These are phyloP conservation scores for Calonectria multiphialidica DNA, from an alignment of 2,329 filamentous ascomycete genomes.

Conservation along the genomic window DNA sequence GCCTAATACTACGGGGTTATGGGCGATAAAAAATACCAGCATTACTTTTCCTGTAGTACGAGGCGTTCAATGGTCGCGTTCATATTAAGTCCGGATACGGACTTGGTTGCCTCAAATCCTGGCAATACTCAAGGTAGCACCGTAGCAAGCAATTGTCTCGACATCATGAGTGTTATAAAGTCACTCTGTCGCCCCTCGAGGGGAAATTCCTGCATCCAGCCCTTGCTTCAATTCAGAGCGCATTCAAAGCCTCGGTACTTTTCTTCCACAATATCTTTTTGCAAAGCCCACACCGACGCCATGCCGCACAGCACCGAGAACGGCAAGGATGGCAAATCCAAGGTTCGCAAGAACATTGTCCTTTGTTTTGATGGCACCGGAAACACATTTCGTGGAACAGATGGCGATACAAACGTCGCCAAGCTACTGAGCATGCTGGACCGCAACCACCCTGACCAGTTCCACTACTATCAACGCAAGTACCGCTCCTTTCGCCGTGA, in stretches of 20 bases:
- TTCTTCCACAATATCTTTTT: neutral
- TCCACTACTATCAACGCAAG: constrained; percentile 63
- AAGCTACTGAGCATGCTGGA: constrained; percentile 63
- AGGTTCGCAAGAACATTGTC: constrained; percentile 54
- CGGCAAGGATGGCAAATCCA: neutral
- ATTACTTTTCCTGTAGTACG: neutral
- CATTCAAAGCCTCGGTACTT: neutral
- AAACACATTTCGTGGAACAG: constrained; percentile 58
- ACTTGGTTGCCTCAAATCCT: neutral
- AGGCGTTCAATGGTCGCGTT: neutral
- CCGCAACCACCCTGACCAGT: constrained; percentile 56
- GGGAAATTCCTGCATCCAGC: neutral
- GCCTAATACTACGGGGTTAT: neutral
- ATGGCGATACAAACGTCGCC: constrained; percentile 65
- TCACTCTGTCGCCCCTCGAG: neutral
- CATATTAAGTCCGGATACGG: neutral
- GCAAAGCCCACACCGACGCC: neutral
- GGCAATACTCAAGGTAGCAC: neutral
- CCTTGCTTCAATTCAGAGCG: neutral
- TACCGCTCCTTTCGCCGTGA: neutral
- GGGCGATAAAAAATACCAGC: neutral
- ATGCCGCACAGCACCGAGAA: neutral
- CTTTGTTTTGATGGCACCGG: constrained; percentile 64
- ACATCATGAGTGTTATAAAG: neutral
- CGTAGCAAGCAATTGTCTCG: neutral